These are phyloP conservation scores for Amanita pseudoporphyria DNA, from an alignment of 768 basidiomycete species.

Conservation along the genomic window DNA sequence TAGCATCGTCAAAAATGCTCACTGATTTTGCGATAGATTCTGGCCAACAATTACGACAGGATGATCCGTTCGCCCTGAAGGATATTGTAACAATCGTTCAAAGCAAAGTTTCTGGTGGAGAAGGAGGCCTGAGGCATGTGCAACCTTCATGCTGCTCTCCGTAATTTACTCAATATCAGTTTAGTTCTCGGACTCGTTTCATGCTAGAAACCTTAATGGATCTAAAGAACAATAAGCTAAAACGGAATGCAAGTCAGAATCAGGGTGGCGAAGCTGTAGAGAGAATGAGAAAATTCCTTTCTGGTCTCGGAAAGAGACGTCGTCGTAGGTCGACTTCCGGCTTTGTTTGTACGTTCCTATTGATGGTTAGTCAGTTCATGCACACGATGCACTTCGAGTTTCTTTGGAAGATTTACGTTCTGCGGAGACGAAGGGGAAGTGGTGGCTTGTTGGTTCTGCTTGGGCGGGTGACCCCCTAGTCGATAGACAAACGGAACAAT, in stretches of 20 bases:
- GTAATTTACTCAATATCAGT: not conserved
- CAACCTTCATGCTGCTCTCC: not conserved
- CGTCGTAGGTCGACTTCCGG: constrained; percentile 38
- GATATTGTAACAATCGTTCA: constrained; percentile 86
- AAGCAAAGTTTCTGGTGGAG: constrained; percentile 46
- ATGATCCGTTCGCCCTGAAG: constrained; percentile 87
- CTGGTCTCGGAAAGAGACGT: constrained; percentile 64
- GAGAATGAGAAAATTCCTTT: constrained; percentile 82
- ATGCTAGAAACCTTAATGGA: constrained; percentile 93
- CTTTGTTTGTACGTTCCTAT: not conserved
- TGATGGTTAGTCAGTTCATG: constrained; percentile 41
- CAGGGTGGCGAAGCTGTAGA: constrained; percentile 71
- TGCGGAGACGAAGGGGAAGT: constrained; percentile 84
- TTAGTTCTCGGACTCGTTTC: constrained; percentile 83
- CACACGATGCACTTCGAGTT: constrained; percentile 81
- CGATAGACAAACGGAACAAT: constrained; percentile 45
- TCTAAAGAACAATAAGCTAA: constrained; percentile 86
- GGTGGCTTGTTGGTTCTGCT: constrained; percentile 98
- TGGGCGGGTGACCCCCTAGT: constrained; percentile 90
- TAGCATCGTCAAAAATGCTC: not conserved
- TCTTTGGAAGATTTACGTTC: constrained; percentile 78
- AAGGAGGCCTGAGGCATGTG: constrained; percentile 41
- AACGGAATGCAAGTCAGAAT: constrained; percentile 51
- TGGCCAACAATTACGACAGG: constrained; percentile 84
- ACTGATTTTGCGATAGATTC: constrained; percentile 46